phyloP scores from a whole-genome alignment of 306 rosid species.

The Corylus heterophylla region DNA sequence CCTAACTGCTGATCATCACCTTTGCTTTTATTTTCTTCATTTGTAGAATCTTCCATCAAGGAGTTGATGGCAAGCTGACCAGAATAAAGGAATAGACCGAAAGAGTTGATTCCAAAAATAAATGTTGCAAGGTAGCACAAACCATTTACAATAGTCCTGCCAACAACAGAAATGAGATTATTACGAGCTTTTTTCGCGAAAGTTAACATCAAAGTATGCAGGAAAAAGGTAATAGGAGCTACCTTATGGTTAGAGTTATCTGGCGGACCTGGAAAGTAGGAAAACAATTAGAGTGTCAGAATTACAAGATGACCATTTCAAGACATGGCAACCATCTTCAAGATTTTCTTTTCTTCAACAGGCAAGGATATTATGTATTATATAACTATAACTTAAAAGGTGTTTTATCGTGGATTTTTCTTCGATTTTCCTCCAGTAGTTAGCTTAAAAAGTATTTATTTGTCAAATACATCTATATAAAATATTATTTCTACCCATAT shows the following conservation, averaged over 20 bases:
- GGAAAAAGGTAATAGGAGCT: conserved; percentile 29
- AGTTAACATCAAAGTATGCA: not conserved
- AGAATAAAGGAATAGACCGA: conserved; percentile 83
- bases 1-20: conserved; percentile 38
- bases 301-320: not conserved
- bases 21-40: conserved; percentile 42
- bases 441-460: conserved; percentile 13
- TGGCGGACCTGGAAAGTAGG: conserved; percentile 76
- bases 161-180: conserved; percentile 24
- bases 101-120: conserved; percentile 74
- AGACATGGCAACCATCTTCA: conserved; percentile 5
- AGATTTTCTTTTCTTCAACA: conserved; percentile 17
- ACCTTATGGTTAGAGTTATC: conserved; percentile 87
- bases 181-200: conserved; percentile 23
- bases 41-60: conserved; percentile 44
- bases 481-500: not conserved
- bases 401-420: not conserved
- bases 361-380: conserved; percentile 7
- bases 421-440: conserved; percentile 7
- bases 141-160: conserved; percentile 88
- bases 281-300: conserved; percentile 4
- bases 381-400: conserved; percentile 24
- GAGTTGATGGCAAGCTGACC: conserved; percentile 79
- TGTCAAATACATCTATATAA: not conserved
- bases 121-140: conserved; percentile 91